Evolutionary conservation across 176 grass and related monocot genomes (phyloP), one percentile per base, ranked within the genome.

Genomic region (Lolium perenne): DNA sequence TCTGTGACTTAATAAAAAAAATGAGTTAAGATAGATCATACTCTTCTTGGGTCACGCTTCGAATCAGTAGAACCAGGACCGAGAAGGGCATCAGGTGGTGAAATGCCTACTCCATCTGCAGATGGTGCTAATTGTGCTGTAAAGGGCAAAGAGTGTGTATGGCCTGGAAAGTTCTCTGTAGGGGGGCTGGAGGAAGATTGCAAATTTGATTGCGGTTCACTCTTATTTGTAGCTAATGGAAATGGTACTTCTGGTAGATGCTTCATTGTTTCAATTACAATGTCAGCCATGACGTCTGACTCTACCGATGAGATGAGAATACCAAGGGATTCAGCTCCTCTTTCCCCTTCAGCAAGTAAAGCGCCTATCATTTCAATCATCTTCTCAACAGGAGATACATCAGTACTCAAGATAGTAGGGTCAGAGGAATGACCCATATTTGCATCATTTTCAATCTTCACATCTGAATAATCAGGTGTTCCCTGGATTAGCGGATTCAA

Each of bases 261-360:
- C 88, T 94, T 93, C 97, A 99, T 99, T 80, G 94, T 99, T 92
- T 99, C 97, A 85, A 99, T 97, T 72, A 99, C 97, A 92, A 99
- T 99, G 88, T 99, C 97, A 81, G 97, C 97, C 90, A 99, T 85
- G 72, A 99, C 89, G 48, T 99, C 97, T 77, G 92, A 80, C 84
- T 97, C 94, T 83, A 98, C 89, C 56, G 92, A 92, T 74, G 93
- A 92, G 83, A 98, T 90, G 60, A 98, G 95, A 86, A 98, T 91
- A 75, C 89, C 91, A 78, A 98, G 90, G 70, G 95, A 95, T 84
- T 94, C 90, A 86, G 89, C 94, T 88, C 97, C 97, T 92, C 94
- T 94, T 91, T 99, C 92, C 74, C 97, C 97, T 93, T 97, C 97
- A 79, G 97, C 97, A 59, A 99, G 89, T 84, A 99, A 89, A 88